Evolutionary conservation across 192 early-diverging fungal genomes (phyloP), one percentile per base, ranked within the genome.

Genomic region (Mortierella hygrophila): DNA sequence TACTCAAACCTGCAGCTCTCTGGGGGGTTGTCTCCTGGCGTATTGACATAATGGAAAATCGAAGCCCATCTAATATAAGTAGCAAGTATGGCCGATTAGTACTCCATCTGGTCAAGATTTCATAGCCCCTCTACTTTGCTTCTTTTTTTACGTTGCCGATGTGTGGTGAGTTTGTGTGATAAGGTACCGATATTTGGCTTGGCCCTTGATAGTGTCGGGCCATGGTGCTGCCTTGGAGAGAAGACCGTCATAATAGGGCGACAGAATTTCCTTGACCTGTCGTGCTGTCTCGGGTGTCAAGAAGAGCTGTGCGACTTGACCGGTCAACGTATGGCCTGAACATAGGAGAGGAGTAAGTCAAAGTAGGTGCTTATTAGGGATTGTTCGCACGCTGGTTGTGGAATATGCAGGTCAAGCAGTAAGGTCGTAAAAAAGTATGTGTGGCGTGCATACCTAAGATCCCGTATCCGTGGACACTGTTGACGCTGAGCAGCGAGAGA

Each of bases 211-310:
- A 3, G 84, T 86, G 40, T 86, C 84, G 32, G 84, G 78, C 84
- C 84, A 86, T 46, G 84, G 84, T 13, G 84, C 84, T 3, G 84
- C 84, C 68, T 86, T 86, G n/a, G 84, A 81, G 18, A 86, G 63
- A 38, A 86, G 84, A 29, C 84, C 84, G 29, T 65, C 79, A n/a
- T 86, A 86, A 68, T 86, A 86, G 9, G 84, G 79, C 26, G 84
- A 81, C 35, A 86, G 35, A 9, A 86, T 86, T 68, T 74, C 79
- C 35, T 86, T 86, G 79, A 86, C 76, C 63, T 86, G 84, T 47
- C 49, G 68, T 20, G 78, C 79, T 10, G 84, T 86, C 72, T 86
- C 84, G 4, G 78, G 78, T 18, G 84, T 86, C 60, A 86, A 68
- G 76, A 86, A 81, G 6, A 42, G 68, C 68, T 86, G 84, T 37